These are phyloP conservation scores for Zarea fungicola DNA, from an alignment of 2,329 filamentous ascomycete species.

Conservation along the genomic window DNA sequence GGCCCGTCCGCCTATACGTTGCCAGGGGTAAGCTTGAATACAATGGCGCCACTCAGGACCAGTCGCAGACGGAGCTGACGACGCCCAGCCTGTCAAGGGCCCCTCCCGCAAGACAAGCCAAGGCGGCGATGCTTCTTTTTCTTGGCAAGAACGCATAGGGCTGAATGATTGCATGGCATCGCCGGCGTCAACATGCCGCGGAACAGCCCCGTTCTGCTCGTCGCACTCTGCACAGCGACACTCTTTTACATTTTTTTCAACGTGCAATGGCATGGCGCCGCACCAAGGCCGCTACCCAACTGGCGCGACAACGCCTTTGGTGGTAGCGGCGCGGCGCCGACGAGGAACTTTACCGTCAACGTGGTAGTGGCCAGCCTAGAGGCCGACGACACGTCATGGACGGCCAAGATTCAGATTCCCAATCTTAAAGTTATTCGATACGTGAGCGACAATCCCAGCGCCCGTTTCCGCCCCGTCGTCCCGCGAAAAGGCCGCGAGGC, in stretches of 20 bases:
- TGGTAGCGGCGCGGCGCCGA: too few relatives aligned
- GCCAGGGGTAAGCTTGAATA: too few relatives aligned
- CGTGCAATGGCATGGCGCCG: neutral
- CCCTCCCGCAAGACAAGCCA: too few relatives aligned
- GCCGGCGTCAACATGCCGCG: too few relatives aligned
- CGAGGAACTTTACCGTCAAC: conserved; percentile 22
- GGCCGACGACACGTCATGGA: conserved; percentile 27
- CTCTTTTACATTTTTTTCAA: neutral
- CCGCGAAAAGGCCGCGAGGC: conserved; percentile 58
- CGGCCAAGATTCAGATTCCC: conserved; percentile 23
- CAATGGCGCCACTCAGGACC: too few relatives aligned
- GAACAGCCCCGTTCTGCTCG: neutral
- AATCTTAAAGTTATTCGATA: conserved; percentile 37
- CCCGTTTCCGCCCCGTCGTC: conserved; percentile 41
- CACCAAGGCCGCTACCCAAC: neutral
- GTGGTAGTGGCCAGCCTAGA: conserved; percentile 24
- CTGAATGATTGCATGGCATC: too few relatives aligned
- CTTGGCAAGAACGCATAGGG: too few relatives aligned
- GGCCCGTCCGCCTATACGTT: too few relatives aligned
- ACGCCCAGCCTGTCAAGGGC: too few relatives aligned
- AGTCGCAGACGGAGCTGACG: too few relatives aligned
- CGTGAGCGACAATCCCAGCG: conserved; percentile 43
- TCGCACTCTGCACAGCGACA: neutral
- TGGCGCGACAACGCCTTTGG: neutral
- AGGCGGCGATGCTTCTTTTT: too few relatives aligned